Evolutionary conservation across 768 basidiomycete species (phyloP).

Genomic region (Thelephora ganbajun): DNA sequence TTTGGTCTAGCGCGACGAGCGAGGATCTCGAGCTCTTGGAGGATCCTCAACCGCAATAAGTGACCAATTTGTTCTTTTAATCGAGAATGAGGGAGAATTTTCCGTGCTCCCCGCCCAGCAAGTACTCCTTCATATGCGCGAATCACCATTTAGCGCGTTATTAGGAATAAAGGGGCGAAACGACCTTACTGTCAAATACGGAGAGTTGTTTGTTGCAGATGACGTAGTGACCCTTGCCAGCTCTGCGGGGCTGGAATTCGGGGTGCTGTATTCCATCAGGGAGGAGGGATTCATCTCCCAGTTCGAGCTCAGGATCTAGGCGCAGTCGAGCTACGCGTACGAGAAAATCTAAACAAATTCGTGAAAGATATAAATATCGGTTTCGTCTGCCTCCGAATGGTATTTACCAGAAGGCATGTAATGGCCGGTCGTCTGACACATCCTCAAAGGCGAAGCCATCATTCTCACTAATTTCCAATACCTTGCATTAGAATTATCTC

Average conservation of each 20-base stretch:
- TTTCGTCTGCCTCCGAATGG: not conserved
- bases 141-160: not conserved
- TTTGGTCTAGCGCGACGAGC: slow-evolving; percentile 25
- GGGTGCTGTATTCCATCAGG: slow-evolving; percentile 58
- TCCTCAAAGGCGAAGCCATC: slow-evolving; percentile 47
- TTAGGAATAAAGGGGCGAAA: slow-evolving; percentile 7
- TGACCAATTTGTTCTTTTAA: slow-evolving; percentile 46
- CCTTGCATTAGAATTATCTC: slow-evolving; percentile 3
- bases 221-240: slow-evolving; percentile 37
- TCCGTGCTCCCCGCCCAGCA: slow-evolving; percentile 1
- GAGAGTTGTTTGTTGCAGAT: slow-evolving; percentile 40
- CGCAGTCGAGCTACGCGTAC: slow-evolving; percentile 41
- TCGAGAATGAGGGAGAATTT: slow-evolving; percentile 24
- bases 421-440: slow-evolving; percentile 33
- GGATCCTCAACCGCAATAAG: slow-evolving; percentile 53
- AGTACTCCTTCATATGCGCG: not conserved
- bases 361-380: not conserved
- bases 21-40: slow-evolving; percentile 63
- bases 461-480: slow-evolving; percentile 41
- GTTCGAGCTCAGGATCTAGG: slow-evolving; percentile 11
- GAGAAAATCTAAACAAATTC: slow-evolving; percentile 41
- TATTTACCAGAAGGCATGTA: slow-evolving; percentile 43
- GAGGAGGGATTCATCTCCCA: slow-evolving; percentile 15
- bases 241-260: slow-evolving; percentile 34
- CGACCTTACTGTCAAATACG: slow-evolving; percentile 15